A percentile compares a stretch with the other conserved stretches of the same genome.
These are phyloP conservation scores for Pleoardoris graminearum DNA, from an alignment of 2,329 filamentous ascomycete genomes.

Conservation along the genomic window DNA sequence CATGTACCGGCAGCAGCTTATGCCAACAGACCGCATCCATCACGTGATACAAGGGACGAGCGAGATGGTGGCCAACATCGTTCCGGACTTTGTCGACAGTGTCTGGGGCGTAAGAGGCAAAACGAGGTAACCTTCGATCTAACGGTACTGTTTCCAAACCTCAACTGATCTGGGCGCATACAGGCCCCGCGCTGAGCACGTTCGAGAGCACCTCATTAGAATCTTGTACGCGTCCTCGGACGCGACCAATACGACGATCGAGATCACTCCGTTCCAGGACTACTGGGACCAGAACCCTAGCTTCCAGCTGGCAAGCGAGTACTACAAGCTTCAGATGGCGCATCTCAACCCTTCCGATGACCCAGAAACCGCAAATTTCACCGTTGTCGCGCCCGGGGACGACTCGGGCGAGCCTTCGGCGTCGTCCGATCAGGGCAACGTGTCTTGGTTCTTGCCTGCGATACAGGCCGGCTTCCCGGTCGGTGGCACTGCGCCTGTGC, in stretches of 20 bases:
- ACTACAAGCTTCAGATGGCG: constrained; percentile 2
- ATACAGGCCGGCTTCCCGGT: constrained; percentile 11
- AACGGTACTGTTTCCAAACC: too few species aligned
- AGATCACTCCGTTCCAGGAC: constrained; percentile 8
- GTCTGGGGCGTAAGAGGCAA: constrained; percentile 7
- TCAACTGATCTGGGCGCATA: not conserved
- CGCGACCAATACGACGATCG: constrained; percentile 2
- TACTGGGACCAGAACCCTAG: constrained; percentile 8
- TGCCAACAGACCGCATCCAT: constrained; percentile 19
- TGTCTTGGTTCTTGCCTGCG: constrained; percentile 14
- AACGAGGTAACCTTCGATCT: not conserved
- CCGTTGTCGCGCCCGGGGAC: constrained; percentile 2
- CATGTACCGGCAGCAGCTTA: constrained; percentile 20
- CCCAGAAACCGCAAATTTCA: constrained; percentile 6
- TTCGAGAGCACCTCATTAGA: constrained; percentile 6
- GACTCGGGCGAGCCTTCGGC: constrained; percentile 1
- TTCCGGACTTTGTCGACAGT: constrained; percentile 6
- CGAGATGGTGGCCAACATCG: constrained; percentile 8
- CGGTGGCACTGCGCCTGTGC: constrained; percentile 6
- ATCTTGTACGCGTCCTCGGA: constrained; percentile 7
- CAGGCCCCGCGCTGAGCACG: constrained; percentile 8
- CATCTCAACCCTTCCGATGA: constrained; percentile 1
- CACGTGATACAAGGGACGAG: constrained; percentile 15
- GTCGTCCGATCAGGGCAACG: constrained; percentile 14
- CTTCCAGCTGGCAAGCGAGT: constrained; percentile 3